A percentile compares a stretch with the other conserved stretches of the same genome.
These are phyloP conservation scores for Oryza meridionalis DNA, from an alignment of 176 grass and related monocot genomes.

Conservation along the genomic window DNA sequence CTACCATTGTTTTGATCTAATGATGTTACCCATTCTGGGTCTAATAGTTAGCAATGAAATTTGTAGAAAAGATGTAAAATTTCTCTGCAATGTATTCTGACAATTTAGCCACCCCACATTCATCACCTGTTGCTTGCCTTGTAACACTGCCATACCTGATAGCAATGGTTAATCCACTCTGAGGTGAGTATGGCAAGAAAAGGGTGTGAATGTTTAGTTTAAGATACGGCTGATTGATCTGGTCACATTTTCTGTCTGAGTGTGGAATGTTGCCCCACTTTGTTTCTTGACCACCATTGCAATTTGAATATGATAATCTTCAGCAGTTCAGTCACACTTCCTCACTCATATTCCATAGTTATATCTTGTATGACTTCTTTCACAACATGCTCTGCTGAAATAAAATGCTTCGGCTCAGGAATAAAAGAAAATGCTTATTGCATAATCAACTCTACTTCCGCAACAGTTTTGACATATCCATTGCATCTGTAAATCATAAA, in stretches of 20 bases:
- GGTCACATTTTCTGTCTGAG: no score
- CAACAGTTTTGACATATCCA: slow-evolving; percentile 17
- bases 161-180: background rate
- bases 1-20: background rate
- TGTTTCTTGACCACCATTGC: no score
- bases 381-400: background rate
- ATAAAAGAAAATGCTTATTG: background rate
- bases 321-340: no score
- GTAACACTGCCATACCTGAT: background rate
- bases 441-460: background rate
- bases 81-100: background rate
- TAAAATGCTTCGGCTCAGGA: background rate
- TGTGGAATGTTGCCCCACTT: no score
- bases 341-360: background rate
- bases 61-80: background rate
- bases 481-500: background rate
- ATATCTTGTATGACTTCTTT: background rate
- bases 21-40: background rate
- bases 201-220: background rate
- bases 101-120: background rate
- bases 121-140: background rate
- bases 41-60: background rate
- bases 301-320: no score
- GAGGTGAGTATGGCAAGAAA: background rate
- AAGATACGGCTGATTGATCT: no score